Base-by-base conservation (phyloP, 768 basidiomycete genomes). In the Trametes meyenii region DNA sequence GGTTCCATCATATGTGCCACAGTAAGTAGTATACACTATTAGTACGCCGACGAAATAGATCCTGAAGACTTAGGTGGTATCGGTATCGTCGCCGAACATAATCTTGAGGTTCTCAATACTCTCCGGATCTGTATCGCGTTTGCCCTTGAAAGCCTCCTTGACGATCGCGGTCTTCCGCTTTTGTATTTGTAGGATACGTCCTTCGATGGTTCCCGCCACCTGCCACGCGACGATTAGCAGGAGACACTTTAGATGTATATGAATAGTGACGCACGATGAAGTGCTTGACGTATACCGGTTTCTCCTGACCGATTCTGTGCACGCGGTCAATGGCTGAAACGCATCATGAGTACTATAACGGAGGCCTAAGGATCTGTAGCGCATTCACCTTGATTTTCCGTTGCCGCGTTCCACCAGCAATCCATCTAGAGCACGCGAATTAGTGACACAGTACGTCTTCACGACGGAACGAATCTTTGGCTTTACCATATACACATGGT, bases 321-420 rank as follows among this genome's bases (percentile, higher is more conserved):
- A 94, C 90, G 10, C 92, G 84, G 69, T 94, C 92, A 68, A 94
- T 89, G 16, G 92, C 92, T 88, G 54, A 51, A 43, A 11, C 12
- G 5, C 39, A 61, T 11, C 17, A 23, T 40, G 13, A 44, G 43
- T 46, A 23, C n/a, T n/a, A n/a, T n/a, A 44, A 23, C 24, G 2
- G 29, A 38, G 51, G 3, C 6, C 21, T 8, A 7, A 42, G 12
- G 23, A 17, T 19, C 1, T 14, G 11, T 12, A 7, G 6, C 6
- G 12, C 3, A 23, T 56, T 1, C 65, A 85, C 88, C 89, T 83
- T 94, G 92, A 53, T 86, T 86, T 70, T 94, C 92, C 4, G 82
- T 85, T 0, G 91, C 90, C 5, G 89, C 84, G 71, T 93, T 94
- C 92, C 92, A 94, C 92, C 92, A 93, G 66, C 90, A 94, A 68